These are phyloP conservation scores for Gamsiella multidivaricata DNA, from an alignment of 192 early-diverging fungal species.

Conservation along the genomic window DNA sequence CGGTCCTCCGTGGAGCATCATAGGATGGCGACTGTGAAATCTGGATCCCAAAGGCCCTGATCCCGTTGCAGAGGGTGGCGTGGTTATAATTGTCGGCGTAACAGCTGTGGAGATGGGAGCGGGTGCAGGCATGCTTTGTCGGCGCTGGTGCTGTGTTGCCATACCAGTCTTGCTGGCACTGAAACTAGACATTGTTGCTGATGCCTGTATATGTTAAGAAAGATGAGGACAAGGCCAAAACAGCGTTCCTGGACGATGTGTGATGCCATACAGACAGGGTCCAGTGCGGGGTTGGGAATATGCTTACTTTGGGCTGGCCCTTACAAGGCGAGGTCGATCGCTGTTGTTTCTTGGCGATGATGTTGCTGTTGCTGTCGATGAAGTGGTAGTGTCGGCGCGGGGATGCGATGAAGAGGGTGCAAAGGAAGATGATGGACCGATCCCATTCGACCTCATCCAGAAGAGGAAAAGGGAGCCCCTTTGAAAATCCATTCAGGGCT, in stretches of 20 bases:
- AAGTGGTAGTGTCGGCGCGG: too few relatives aligned
- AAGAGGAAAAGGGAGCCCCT: too few relatives aligned
- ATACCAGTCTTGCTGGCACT: slow-evolving; percentile 33
- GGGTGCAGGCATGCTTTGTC: slow-evolving; percentile 43
- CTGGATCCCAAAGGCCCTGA: slow-evolving; percentile 26
- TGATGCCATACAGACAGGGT: too few relatives aligned
- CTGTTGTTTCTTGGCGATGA: too few relatives aligned
- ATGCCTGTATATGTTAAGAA: background rate
- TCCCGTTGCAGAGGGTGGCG: slow-evolving; percentile 52
- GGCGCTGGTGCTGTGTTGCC: slow-evolving; percentile 39
- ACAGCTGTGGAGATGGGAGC: slow-evolving; percentile 49
- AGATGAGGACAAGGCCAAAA: background rate
- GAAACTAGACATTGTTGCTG: slow-evolving; percentile 37
- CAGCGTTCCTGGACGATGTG: background rate
- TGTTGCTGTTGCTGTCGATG: too few relatives aligned
- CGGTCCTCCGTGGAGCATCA: slow-evolving; percentile 37
- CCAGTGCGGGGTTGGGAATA: too few relatives aligned
- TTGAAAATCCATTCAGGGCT: too few relatives aligned
- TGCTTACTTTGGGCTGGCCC: too few relatives aligned
- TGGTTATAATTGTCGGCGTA: slow-evolving; percentile 44
- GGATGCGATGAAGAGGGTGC: too few relatives aligned
- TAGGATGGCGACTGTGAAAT: slow-evolving; percentile 41
- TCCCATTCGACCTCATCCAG: too few relatives aligned
- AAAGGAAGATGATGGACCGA: too few relatives aligned
- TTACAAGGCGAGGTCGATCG: too few relatives aligned